Percentiles rank a stretch among this genome's conserved stretches.
phyloP scores from a whole-genome alignment of 495 filamentous ascomycete genomes.

The Xylona heveae region DNA sequence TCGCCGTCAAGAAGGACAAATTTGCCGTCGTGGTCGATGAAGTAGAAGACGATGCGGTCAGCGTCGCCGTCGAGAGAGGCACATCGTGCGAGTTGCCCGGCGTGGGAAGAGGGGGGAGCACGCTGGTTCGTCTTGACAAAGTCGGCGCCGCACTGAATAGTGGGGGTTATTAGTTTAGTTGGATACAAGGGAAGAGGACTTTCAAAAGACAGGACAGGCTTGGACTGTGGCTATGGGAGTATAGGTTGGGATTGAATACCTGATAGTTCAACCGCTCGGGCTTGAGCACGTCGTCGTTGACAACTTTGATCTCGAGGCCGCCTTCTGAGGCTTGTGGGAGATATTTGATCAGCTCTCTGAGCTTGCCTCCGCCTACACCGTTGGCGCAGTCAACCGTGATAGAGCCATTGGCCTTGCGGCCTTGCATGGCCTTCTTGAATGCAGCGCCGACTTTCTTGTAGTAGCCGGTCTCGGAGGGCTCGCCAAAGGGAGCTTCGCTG shows the following conservation, averaged over 20 bases:
- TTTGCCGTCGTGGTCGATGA: slow-evolving; percentile 52
- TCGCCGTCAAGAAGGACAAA: slow-evolving; percentile 92
- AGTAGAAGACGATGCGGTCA: slow-evolving; percentile 91
- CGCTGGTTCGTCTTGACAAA: slow-evolving; percentile 94
- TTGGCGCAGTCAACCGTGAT: slow-evolving; percentile 92
- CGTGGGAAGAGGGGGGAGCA: slow-evolving; percentile 66
- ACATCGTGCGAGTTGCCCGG: slow-evolving; percentile 51
- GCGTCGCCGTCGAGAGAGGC: slow-evolving; percentile 90
- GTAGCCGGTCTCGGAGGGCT: slow-evolving; percentile 75
- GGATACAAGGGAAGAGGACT: not conserved
- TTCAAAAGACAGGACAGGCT: not conserved
- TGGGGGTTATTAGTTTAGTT: slow-evolving; percentile 7
- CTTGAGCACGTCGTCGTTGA: slow-evolving; percentile 79
- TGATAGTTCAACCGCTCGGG: slow-evolving; percentile 77
- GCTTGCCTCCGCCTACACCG: slow-evolving; percentile 85
- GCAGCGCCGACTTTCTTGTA: slow-evolving; percentile 75
- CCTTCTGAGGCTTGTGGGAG: slow-evolving; percentile 41
- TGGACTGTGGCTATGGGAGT: not conserved
- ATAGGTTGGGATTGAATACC: slow-evolving; percentile 26
- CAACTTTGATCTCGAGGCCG: slow-evolving; percentile 57
- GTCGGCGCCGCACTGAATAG: slow-evolving; percentile 68
- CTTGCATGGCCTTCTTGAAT: slow-evolving; percentile 60
- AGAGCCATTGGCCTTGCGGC: slow-evolving; percentile 43
- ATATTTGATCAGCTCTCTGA: slow-evolving; percentile 68
- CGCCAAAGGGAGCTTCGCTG: slow-evolving; percentile 64